A percentile compares a stretch with the other conserved stretches of the same genome.
phyloP scores from a whole-genome alignment of 352 stramenopile species.

The Phytophthora syringae region DNA sequence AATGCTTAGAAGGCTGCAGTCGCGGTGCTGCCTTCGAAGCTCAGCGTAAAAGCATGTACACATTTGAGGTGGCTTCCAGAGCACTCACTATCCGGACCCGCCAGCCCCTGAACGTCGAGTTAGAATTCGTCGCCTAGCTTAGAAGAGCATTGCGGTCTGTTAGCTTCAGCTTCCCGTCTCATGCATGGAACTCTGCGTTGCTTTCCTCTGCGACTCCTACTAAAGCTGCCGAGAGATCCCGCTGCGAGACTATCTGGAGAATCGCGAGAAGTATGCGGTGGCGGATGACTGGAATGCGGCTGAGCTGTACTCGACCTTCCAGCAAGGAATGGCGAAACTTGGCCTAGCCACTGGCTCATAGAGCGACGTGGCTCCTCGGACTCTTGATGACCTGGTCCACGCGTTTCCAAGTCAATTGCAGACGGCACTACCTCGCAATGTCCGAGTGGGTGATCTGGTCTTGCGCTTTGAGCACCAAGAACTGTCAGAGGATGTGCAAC shows the following conservation, averaged over 20 bases:
- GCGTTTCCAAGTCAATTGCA: conserved; percentile 26
- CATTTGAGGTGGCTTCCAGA: conserved; percentile 40
- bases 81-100: conserved; percentile 32
- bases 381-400: conserved; percentile 24
- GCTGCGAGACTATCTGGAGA: conserved; percentile 24
- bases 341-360: neutral
- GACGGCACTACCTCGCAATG: conserved; percentile 3
- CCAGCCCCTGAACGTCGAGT: conserved; percentile 21
- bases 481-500: conserved; percentile 25
- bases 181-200: conserved; percentile 39
- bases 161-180: conserved; percentile 39
- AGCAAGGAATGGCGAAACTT: conserved; percentile 22
- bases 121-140: conserved; percentile 9
- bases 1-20: conserved; percentile 30
- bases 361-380: conserved; percentile 3
- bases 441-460: conserved; percentile 21
- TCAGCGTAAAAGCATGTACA: conserved; percentile 22
- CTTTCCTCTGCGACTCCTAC: conserved; percentile 17
- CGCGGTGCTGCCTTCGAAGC: conserved; percentile 37
- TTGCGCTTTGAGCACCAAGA: conserved; percentile 23
- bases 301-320: conserved; percentile 32
- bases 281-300: conserved; percentile 19
- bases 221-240: conserved; percentile 26
- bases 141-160: conserved; percentile 11
- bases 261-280: conserved; percentile 20